Conservation (phyloP, 2,329 filamentous ascomycete species). For the Teratosphaeria zuluensis region DNA sequence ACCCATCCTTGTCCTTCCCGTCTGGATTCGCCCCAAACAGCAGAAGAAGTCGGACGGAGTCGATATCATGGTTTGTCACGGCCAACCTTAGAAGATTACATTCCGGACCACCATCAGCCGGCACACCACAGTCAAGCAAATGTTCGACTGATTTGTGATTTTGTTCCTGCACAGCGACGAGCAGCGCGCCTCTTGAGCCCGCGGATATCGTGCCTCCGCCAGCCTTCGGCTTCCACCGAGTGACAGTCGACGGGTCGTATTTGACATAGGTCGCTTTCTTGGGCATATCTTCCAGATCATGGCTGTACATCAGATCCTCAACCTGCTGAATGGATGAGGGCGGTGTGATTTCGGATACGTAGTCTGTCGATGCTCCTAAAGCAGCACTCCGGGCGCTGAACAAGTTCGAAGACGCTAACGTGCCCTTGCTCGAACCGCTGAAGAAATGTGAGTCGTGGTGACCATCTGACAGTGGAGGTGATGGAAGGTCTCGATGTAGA, state of each 20-base stretch:
- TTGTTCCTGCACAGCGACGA: slow-evolving; percentile 25
- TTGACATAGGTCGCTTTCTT: slow-evolving; percentile 41
- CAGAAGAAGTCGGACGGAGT: slow-evolving; percentile 44
- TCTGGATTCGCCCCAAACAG: slow-evolving; percentile 52
- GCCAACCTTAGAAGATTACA: slow-evolving; percentile 13
- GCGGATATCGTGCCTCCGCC: slow-evolving; percentile 18
- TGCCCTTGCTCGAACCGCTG: neutral
- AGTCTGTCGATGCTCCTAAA: slow-evolving; percentile 2
- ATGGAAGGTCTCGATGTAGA: neutral
- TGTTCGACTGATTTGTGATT: slow-evolving; percentile 20
- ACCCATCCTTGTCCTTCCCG: slow-evolving; percentile 49
- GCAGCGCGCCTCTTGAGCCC: slow-evolving; percentile 29
- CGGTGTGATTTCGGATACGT: slow-evolving; percentile 13
- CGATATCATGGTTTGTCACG: slow-evolving; percentile 18
- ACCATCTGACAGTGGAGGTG: neutral
- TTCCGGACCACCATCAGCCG: slow-evolving; percentile 4
- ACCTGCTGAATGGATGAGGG: slow-evolving; percentile 9
- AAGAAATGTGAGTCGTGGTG: neutral
- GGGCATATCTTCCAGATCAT: slow-evolving; percentile 28
- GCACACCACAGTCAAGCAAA: slow-evolving; percentile 18
- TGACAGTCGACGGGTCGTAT: slow-evolving; percentile 22
- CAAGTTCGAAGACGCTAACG: slow-evolving; percentile 1
- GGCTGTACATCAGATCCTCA: slow-evolving; percentile 20
- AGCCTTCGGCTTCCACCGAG: slow-evolving; percentile 13
- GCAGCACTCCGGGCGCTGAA: slow-evolving; percentile 11